Base-by-base conservation (phyloP, 1,284 basidiomycete species). In the Melampsora americana region DNA sequence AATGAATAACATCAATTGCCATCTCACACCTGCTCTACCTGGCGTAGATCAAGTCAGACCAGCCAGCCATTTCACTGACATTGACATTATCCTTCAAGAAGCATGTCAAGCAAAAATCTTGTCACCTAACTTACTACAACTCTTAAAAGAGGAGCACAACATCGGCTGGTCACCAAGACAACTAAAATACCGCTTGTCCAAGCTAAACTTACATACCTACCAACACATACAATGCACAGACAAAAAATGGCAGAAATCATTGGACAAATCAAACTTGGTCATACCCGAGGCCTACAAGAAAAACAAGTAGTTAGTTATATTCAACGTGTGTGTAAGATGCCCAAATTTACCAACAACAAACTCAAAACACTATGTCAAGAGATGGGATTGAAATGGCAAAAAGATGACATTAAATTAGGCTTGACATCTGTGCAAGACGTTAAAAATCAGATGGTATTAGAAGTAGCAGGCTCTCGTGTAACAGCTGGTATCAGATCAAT, bases 401-500 rank as follows among this genome's bases (percentile, higher is more conserved):
- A 53, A 23, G 50, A 53, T 53, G 50, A 53, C 14, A 53, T 53
- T 20, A 12, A 16, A 20, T 53, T 53, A 53, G 50, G 50, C 4
- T 53, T 53, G 23, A 23, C 18, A 53, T 20, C 50, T 53, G 5
- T 23, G 50, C 18, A 53, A 53, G 50, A 53, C 3, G 50, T 53
- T 53, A 20, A 20, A 53, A 5, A 53, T 53, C 16, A 53, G 14
- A 53, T 53, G 50, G 4, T 5, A 53, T 53, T 53, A 18, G 50
- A 53, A 16, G 23, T 53, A 18, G 23, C 3, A 53, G 50, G 35
- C 20, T 48, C 46, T 48, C 46, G 46, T 48, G 11, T 20, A 48
- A 48, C 46, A 53, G 14, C 50, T 53, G 50, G 50, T 20, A 53
- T 53, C 50, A 53, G 50, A 23, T 53, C 50, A 53, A 53, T 53